phyloP scores from a whole-genome alignment of 1,284 basidiomycete genomes.

The Mycocalia duriaeana region DNA sequence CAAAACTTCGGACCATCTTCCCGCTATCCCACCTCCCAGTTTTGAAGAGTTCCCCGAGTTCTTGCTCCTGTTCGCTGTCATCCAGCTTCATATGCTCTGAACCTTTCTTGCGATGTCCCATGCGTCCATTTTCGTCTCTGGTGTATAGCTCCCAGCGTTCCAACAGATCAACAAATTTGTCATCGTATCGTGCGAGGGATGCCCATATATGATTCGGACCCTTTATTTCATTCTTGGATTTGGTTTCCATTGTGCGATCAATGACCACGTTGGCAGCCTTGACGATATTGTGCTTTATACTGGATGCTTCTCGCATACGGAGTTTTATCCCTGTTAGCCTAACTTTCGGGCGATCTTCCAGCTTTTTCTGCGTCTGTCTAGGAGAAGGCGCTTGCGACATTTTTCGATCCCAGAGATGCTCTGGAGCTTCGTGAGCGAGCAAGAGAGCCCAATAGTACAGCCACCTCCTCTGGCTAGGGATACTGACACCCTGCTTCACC shows the following conservation, averaged over 20 bases:
- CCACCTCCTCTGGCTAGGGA: conserved; percentile 71
- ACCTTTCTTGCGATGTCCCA: conserved; percentile 7
- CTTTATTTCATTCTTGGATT: conserved; percentile 20
- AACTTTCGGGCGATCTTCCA: conserved; percentile 27
- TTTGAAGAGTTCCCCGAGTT: conserved; percentile 39
- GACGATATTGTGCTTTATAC: conserved; percentile 45
- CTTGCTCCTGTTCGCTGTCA: conserved; percentile 27
- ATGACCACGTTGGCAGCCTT: conserved; percentile 53
- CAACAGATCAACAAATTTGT: conserved; percentile 56
- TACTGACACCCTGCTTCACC: conserved; percentile 63
- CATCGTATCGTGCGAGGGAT: conserved; percentile 74
- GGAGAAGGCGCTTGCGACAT: background rate
- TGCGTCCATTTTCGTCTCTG: conserved; percentile 30
- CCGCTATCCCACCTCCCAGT: conserved; percentile 59
- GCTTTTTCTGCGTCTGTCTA: background rate
- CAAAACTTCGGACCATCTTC: conserved; percentile 78
- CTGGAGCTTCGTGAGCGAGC: conserved; percentile 50
- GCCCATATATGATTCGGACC: conserved; percentile 56
- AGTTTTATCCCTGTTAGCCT: conserved; percentile 49
- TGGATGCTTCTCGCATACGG: conserved; percentile 52
- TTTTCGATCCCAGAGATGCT: conserved; percentile 35
- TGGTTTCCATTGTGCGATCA: conserved; percentile 34
- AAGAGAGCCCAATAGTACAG: conserved; percentile 69
- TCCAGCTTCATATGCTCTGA: conserved; percentile 28
- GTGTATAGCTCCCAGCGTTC: conserved; percentile 57